Evolutionary conservation across 176 grass and related monocot genomes (phyloP).

Genomic region (Carex cristatella): DNA sequence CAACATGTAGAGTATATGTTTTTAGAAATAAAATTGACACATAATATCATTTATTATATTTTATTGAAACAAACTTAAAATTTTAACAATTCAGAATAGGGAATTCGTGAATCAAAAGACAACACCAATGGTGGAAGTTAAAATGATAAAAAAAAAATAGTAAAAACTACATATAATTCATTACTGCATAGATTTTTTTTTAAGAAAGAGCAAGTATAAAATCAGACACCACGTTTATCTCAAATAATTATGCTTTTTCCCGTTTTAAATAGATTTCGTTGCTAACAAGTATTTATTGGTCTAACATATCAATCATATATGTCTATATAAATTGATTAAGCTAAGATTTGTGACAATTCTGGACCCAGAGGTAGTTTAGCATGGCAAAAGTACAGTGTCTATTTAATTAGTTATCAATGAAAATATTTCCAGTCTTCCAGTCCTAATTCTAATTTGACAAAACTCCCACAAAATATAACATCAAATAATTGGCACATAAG

Average conservation of each 20-base stretch:
- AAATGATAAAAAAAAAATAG: too few species aligned
- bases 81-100: too few species aligned
- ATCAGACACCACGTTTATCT: not conserved
- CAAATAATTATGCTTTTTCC: not conserved
- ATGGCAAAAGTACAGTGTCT: conserved; percentile 9
- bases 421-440: conserved; percentile 1
- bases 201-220: not conserved
- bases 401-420: conserved; percentile 24
- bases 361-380: conserved; percentile 2
- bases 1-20: too few species aligned
- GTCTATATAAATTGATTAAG: not conserved
- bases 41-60: too few species aligned
- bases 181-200: not conserved
- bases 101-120: too few species aligned
- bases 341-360: not conserved
- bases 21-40: too few species aligned
- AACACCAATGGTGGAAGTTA: too few species aligned
- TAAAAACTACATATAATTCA: too few species aligned
- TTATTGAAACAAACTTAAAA: too few species aligned
- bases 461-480: not conserved
- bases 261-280: not conserved
- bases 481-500: conserved; percentile 10
- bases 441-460: conserved; percentile 18
- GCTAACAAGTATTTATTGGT: not conserved
- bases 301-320: not conserved